phyloP scores from a whole-genome alignment of 768 basidiomycete genomes.

The Psilocybe subaeruginosa region DNA sequence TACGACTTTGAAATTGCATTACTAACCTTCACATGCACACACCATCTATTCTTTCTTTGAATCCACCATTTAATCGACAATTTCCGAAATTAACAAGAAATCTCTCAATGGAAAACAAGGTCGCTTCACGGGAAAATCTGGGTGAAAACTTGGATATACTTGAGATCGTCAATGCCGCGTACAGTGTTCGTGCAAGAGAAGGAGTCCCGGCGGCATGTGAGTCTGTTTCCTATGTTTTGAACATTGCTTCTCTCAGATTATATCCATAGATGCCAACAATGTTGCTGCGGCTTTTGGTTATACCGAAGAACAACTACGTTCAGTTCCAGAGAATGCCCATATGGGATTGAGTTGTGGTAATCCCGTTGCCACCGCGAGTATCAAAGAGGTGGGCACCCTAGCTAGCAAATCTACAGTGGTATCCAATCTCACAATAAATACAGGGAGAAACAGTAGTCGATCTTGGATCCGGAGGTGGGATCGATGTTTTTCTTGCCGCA shows the following conservation, averaged over 20 bases:
- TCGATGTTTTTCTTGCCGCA: slow-evolving; percentile 59
- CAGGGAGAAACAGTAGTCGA: slow-evolving; percentile 62
- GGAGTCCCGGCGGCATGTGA: slow-evolving; percentile 27
- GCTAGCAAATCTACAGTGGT: background rate
- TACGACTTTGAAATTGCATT: slow-evolving; percentile 18
- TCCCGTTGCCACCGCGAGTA: slow-evolving; percentile 46
- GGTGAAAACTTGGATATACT: slow-evolving; percentile 18
- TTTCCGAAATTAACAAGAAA: background rate
- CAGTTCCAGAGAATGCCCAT: slow-evolving; percentile 45
- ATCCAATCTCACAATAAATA: background rate
- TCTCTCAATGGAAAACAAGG: background rate
- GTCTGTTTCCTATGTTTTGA: background rate
- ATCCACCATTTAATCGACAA: too few species aligned
- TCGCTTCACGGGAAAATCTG: background rate
- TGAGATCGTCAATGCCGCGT: slow-evolving; percentile 30
- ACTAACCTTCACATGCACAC: slow-evolving; percentile 4
- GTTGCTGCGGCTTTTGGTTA: slow-evolving; percentile 54
- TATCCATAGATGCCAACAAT: slow-evolving; percentile 28
- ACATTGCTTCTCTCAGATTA: background rate
- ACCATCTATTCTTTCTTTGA: too few species aligned
- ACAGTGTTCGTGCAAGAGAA: slow-evolving; percentile 32
- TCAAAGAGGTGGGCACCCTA: slow-evolving; percentile 41
- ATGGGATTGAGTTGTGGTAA: slow-evolving; percentile 60
- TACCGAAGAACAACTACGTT: slow-evolving; percentile 40
- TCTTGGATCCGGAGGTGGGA: slow-evolving; percentile 59